A percentile compares a stretch with the other conserved stretches of the same genome.
Conservation (phyloP, 805 yeast species). For the Saturnispora dispora region DNA sequence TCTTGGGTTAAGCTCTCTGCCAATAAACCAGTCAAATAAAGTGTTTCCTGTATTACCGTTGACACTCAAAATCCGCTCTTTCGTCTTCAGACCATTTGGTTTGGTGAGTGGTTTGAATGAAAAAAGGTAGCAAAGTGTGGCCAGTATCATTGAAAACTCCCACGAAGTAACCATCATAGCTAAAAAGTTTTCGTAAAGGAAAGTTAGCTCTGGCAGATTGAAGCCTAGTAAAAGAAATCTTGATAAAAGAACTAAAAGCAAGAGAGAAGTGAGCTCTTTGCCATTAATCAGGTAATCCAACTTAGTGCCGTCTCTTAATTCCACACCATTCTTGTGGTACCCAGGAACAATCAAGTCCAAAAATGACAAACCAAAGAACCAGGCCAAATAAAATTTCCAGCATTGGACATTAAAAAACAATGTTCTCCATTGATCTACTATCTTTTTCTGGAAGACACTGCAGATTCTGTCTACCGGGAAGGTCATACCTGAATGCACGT, state of each 20-base stretch:
- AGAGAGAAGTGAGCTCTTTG: conserved; percentile 38
- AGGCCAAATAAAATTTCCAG: conserved; percentile 57
- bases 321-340: conserved; percentile 61
- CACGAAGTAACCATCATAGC: conserved; percentile 56
- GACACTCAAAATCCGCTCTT: conserved; percentile 65
- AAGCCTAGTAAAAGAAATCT: conserved; percentile 41
- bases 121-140: conserved; percentile 53
- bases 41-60: conserved; percentile 78
- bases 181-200: conserved; percentile 57
- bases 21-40: conserved; percentile 92
- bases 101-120: conserved; percentile 53
- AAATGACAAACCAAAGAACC: conserved; percentile 62
- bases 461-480: conserved; percentile 33
- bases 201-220: conserved; percentile 65
- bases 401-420: conserved; percentile 36
- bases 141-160: conserved; percentile 52
- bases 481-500: conserved; percentile 40
- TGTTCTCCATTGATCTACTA: conserved; percentile 18
- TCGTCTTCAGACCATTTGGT: conserved; percentile 44
- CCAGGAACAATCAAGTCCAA: conserved; percentile 68
- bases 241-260: conserved; percentile 33
- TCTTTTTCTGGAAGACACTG: conserved; percentile 12
- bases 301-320: conserved; percentile 64
- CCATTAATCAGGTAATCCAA: conserved; percentile 82
- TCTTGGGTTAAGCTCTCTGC: conserved; percentile 91